A percentile compares a stretch with the other conserved stretches of the same genome.
Evolutionary conservation across 805 yeast genomes (phyloP).

Genomic region (Candida suzukii): DNA sequence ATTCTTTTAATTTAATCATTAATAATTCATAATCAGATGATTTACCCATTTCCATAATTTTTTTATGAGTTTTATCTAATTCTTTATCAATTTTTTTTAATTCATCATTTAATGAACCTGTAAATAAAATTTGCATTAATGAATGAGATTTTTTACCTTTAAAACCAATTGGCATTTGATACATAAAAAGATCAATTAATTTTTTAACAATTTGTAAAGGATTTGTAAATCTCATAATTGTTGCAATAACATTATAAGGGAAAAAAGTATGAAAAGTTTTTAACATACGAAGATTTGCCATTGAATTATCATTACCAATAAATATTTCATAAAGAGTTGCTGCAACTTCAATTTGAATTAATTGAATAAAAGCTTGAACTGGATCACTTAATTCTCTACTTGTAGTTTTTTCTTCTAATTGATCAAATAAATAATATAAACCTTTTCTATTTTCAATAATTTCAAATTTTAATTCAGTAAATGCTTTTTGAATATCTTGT

Average conservation of each 20-base stretch:
- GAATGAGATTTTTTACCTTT: slow-evolving; percentile 36
- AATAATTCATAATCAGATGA: background rate
- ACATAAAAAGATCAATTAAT: slow-evolving; percentile 74
- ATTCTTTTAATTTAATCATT: slow-evolving; percentile 21
- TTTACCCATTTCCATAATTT: background rate
- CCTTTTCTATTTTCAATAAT: slow-evolving; percentile 31
- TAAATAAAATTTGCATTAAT: slow-evolving; percentile 65
- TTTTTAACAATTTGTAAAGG: slow-evolving; percentile 80
- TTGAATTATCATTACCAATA: slow-evolving; percentile 74
- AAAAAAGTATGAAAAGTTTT: slow-evolving; percentile 66
- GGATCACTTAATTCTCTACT: slow-evolving; percentile 59
- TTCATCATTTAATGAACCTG: slow-evolving; percentile 70
- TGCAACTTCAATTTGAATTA: slow-evolving; percentile 79
- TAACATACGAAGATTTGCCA: slow-evolving; percentile 65
- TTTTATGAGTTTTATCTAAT: slow-evolving; percentile 4
- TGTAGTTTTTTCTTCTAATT: slow-evolving; percentile 47
- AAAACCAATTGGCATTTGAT: slow-evolving; percentile 58
- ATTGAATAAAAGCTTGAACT: slow-evolving; percentile 63
- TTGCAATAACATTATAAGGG: slow-evolving; percentile 75
- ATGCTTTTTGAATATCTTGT: slow-evolving; percentile 23
- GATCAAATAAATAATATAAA: slow-evolving; percentile 53
- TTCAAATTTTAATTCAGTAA: slow-evolving; percentile 34
- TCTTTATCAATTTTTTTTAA: slow-evolving; percentile 54
- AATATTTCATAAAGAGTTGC: slow-evolving; percentile 77
- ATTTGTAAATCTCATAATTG: slow-evolving; percentile 75